These are phyloP conservation scores for Obba rivulosa DNA, from an alignment of 768 basidiomycete genomes.

Conservation along the genomic window DNA sequence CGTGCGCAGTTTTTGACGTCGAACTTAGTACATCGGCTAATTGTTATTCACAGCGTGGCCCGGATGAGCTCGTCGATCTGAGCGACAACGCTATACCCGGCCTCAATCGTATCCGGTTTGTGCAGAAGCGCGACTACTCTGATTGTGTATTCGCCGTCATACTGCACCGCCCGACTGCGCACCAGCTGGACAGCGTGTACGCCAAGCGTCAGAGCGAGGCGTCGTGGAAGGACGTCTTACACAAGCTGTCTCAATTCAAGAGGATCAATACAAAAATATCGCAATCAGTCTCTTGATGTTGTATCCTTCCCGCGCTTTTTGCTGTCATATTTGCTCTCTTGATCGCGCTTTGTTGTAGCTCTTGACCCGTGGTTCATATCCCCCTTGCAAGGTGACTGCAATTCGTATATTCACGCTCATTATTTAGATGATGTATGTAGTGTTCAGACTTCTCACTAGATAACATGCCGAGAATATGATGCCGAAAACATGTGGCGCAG, in stretches of 20 bases:
- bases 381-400: too few relatives aligned
- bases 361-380: too few relatives aligned
- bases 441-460: too few relatives aligned
- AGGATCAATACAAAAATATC: too few relatives aligned
- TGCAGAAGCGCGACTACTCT: conserved; percentile 8
- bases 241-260: conserved; percentile 4
- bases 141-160: conserved; percentile 11
- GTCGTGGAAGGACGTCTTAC: not conserved
- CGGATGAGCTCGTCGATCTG: conserved; percentile 7
- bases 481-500: too few relatives aligned
- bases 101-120: conserved; percentile 7
- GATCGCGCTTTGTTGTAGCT: too few relatives aligned
- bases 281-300: too few relatives aligned
- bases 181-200: conserved; percentile 7
- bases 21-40: not conserved
- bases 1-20: not conserved
- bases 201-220: not conserved
- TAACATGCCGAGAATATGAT: too few relatives aligned
- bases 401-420: too few relatives aligned
- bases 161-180: conserved; percentile 12
- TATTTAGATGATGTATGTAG: too few relatives aligned
- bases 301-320: too few relatives aligned
- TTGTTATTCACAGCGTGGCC: not conserved
- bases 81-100: conserved; percentile 4
- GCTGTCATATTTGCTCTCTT: too few relatives aligned